Evolutionary conservation across 2,329 filamentous ascomycete species (phyloP).

Genomic region (Myriosclerotinia scirpicola): DNA sequence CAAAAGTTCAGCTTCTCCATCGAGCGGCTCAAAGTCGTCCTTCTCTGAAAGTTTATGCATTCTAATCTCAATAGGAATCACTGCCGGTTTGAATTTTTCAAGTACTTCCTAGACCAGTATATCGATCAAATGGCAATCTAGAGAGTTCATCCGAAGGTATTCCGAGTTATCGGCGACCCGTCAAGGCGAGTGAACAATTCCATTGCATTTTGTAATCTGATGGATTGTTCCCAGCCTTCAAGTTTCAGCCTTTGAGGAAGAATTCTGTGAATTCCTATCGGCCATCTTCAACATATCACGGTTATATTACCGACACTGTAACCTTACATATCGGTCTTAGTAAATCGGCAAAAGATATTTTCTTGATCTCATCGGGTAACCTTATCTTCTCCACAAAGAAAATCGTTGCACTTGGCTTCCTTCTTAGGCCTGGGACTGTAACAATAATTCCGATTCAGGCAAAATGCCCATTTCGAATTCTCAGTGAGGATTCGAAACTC

Average conservation of each 20-base stretch:
- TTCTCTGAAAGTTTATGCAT: neutral
- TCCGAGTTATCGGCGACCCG: neutral
- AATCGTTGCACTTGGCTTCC: neutral
- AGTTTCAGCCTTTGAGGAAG: neutral
- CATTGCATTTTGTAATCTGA: neutral
- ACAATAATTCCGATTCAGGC: neutral
- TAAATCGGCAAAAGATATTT: slow-evolving; percentile 2
- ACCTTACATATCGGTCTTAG: neutral
- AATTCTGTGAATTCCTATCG: neutral
- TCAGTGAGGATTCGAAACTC: neutral
- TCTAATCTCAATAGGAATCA: neutral
- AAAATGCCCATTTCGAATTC: neutral
- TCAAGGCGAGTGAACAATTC: neutral
- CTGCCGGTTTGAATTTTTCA: neutral
- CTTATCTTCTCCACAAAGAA: slow-evolving; percentile 14
- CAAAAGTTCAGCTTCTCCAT: neutral
- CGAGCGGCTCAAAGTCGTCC: neutral
- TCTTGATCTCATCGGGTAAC: neutral
- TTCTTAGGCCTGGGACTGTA: neutral
- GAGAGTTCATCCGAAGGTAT: neutral
- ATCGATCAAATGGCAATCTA: neutral
- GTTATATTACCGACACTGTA: neutral
- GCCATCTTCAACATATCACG: neutral
- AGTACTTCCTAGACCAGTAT: neutral
- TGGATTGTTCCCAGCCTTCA: neutral